Evolutionary conservation across 495 filamentous ascomycete genomes (phyloP), one percentile per base, ranked within the genome.

Genomic region (Cudoniella acicularis): DNA sequence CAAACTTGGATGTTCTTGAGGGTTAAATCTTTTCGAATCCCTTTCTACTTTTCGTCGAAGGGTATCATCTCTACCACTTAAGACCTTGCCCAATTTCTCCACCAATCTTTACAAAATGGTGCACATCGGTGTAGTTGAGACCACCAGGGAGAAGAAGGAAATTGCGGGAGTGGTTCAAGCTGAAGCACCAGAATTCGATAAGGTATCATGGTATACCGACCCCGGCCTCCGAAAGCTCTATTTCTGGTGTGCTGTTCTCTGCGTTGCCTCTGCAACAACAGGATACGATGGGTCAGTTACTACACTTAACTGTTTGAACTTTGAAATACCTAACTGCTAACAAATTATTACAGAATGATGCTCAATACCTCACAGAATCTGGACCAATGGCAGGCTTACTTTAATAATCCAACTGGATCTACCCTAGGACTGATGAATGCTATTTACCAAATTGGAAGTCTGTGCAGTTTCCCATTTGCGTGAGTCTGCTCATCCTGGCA

Each of bases 381-480:
- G 51, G 67, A 78, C 0, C 58, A 69, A 26, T 83, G 80, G 80
- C 70, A 78, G 56, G 48, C 48, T 11, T 80, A 73, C 67, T 82
- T 83, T 58, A 66, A 69, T 45, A 53, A 83, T 60, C 86, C 86
- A 0, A 45, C 63, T 16, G 79, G 79, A 3, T 71, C 75, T 1
- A 70, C 73, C 53, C 78, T 85, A 22, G 86, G 86, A 69, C 77
- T 89, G 41, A 79, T 90, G 10, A 81, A 77, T 52, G 82, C 83
- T n/a, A 77, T 88, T 65, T 85, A 88, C 77, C 82, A 84, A 62
- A 81, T 88, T 56, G 86, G 86, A 57, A 82, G 77, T 54, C 76
- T 89, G 60, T 74, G 73, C 42, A 84, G 84, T 23, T 83, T 88
- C 49, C 86, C 85, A 26, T 66, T 86, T 9, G 85, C 87, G 80